Percentiles rank a stretch among this genome's conserved stretches.
Conservation (phyloP, 805 yeast species). For the Sungouiella blattae region DNA sequence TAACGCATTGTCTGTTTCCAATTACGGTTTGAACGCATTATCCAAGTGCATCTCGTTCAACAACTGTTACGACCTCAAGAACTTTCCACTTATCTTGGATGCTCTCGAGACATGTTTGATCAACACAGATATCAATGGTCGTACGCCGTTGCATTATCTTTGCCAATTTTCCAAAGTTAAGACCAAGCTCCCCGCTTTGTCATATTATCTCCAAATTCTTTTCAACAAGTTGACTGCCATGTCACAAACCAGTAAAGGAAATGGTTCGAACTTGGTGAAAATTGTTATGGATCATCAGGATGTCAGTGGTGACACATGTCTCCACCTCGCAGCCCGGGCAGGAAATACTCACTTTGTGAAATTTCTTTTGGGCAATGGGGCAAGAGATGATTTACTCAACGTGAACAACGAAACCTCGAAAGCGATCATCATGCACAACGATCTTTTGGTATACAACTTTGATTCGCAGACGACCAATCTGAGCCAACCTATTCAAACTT, state of each 20-base stretch:
- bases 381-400: slow-evolving; percentile 51
- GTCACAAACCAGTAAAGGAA: slow-evolving; percentile 24
- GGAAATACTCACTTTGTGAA: slow-evolving; percentile 74
- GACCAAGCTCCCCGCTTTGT: slow-evolving; percentile 71
- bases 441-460: slow-evolving; percentile 19
- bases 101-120: slow-evolving; percentile 73
- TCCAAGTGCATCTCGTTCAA: slow-evolving; percentile 84
- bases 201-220: slow-evolving; percentile 75
- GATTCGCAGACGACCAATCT: slow-evolving; percentile 4
- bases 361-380: slow-evolving; percentile 82
- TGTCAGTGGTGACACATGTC: slow-evolving; percentile 77
- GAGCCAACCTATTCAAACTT: slow-evolving; percentile 4
- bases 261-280: slow-evolving; percentile 53
- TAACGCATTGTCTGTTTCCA: slow-evolving; percentile 49
- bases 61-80: slow-evolving; percentile 76
- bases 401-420: slow-evolving; percentile 43
- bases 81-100: slow-evolving; percentile 76
- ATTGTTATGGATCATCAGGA: slow-evolving; percentile 75
- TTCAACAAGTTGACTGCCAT: slow-evolving; percentile 64
- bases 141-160: slow-evolving; percentile 84
- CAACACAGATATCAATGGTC: slow-evolving; percentile 66
- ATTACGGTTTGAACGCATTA: slow-evolving; percentile 79
- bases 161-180: slow-evolving; percentile 65
- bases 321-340: slow-evolving; percentile 69
- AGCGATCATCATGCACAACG: slow-evolving; percentile 40